A percentile compares a stretch with the other conserved stretches of the same genome.
Conservation (phyloP, 2,329 filamentous ascomycete species). For the Clarireedia homoeocarpa region DNA sequence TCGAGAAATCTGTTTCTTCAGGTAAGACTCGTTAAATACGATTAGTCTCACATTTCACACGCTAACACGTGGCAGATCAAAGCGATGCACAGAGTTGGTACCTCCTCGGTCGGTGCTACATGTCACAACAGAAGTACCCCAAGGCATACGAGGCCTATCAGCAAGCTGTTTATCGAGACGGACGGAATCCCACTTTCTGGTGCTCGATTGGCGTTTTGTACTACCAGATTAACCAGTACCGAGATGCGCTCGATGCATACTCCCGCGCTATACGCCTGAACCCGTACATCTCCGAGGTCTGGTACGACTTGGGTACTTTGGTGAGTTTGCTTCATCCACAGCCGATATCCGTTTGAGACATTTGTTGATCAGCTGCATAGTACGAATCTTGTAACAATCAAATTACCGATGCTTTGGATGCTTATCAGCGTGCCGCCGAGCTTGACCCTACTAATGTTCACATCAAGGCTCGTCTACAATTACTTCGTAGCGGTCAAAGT, state of each 20-base stretch:
- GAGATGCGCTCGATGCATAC: constrained; percentile 94
- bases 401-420: constrained; percentile 90
- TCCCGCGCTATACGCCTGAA: constrained; percentile 94
- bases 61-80: constrained; percentile 58
- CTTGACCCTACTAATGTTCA: constrained; percentile 89
- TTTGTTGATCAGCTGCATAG: constrained; percentile 35
- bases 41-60: constrained; percentile 18
- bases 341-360: constrained; percentile 18
- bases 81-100: constrained; percentile 98
- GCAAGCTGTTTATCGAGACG: constrained; percentile 96
- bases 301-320: constrained; percentile 95
- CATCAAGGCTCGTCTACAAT: constrained; percentile 88
- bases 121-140: constrained; percentile 98
- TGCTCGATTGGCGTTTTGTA: constrained; percentile 98
- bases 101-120: constrained; percentile 92
- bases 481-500: constrained; percentile 74
- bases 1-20: constrained; percentile 91
- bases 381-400: constrained; percentile 99
- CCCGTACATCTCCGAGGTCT: constrained; percentile 97
- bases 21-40: constrained; percentile 47
- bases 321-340: constrained; percentile 47
- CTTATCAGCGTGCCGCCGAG: constrained; percentile 89
- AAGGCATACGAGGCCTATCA: constrained; percentile 98
- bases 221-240: constrained; percentile 99
- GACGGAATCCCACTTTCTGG: constrained; percentile 97